Evolutionary conservation across 768 basidiomycete species (phyloP).

Genomic region (Terana coerulea): DNA sequence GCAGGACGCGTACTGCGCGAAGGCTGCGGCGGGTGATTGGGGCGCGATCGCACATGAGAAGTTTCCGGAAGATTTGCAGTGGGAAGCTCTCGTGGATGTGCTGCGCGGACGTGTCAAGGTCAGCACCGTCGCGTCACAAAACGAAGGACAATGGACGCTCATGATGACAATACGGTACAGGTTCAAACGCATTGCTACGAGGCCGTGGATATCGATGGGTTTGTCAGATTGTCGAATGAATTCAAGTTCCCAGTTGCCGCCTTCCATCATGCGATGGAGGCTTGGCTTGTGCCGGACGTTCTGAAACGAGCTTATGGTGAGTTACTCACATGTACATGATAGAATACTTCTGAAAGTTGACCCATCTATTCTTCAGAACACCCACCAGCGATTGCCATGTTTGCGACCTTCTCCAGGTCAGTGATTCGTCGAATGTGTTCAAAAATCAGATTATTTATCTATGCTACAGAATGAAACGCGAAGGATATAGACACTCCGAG

Average conservation of each 20-base stretch:
- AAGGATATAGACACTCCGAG: slow-evolving; percentile 51
- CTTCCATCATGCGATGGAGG: slow-evolving; percentile 77
- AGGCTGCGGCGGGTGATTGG: slow-evolving; percentile 45
- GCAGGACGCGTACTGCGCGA: slow-evolving; percentile 65
- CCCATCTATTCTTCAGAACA: slow-evolving; percentile 16
- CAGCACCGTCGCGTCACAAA: neutral
- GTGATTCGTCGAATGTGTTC: neutral
- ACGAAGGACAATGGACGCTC: neutral
- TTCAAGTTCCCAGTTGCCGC: slow-evolving; percentile 75
- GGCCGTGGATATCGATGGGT: slow-evolving; percentile 39
- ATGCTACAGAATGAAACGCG: slow-evolving; percentile 60
- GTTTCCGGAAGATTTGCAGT: slow-evolving; percentile 68
- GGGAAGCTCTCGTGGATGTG: slow-evolving; percentile 69
- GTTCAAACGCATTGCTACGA: slow-evolving; percentile 45
- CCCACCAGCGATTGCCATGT: slow-evolving; percentile 68
- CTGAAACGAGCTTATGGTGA: slow-evolving; percentile 64
- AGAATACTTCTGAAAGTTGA: neutral
- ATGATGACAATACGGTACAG: slow-evolving; percentile 16
- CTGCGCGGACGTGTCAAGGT: slow-evolving; percentile 75
- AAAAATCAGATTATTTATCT: slow-evolving; percentile 10
- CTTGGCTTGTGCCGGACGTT: slow-evolving; percentile 73
- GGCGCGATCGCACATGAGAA: slow-evolving; percentile 35
- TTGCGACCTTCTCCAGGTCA: slow-evolving; percentile 57
- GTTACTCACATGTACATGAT: neutral
- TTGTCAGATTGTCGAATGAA: slow-evolving; percentile 73